Base-by-base conservation (phyloP, 306 rosid species). In the Vachellia pachyceras region DNA sequence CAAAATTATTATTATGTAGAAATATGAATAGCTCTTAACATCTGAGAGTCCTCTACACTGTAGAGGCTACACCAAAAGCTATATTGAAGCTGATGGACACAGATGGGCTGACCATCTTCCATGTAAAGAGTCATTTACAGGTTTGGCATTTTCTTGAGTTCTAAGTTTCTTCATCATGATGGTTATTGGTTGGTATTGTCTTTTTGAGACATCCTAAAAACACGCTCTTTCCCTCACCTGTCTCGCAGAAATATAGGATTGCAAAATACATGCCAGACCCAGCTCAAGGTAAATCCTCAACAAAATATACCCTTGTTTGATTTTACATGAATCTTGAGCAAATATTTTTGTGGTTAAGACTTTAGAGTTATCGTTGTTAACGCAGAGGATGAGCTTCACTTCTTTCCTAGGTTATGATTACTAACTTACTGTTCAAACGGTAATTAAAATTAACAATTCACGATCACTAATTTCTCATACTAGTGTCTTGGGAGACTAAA, bases 51-150 rank as follows among this genome's bases (percentile, higher is more conserved):
- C 73, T 58, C 22, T 76, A 45, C 49, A 81, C 73, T 70, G 41
- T n/a, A 95, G 98, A 92, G 86, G 98, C 98, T 60, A 95, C 98
- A 52, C 98, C 97, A 5, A 92, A 92, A 87, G 92, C 90, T 41
- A 86, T 95, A 81, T 45, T 95, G 36, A 95, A 83, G 87, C 83
- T 90, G 80, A 95, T 95, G 98, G 89, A 87, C 35, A 86, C 93
- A 33, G 91, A 90, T 67, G 97, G 92, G 69, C 81, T 95, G 81
- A 95, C 98, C 44, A 91, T 92, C 49, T 92, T 89, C 77, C 98
- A 95, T 84, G 89, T 95, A 14, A 95, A 95, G 84, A 95, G 98
- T 75, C 97, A 95, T 88, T 79, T 69, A 39, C 74, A 69, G 74
- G 74, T 69, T 23, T 44, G 5, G 5, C 39, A 44, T 46, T 22